Base-by-base conservation (phyloP, 805 yeast species). In the Ogataea corticis region DNA sequence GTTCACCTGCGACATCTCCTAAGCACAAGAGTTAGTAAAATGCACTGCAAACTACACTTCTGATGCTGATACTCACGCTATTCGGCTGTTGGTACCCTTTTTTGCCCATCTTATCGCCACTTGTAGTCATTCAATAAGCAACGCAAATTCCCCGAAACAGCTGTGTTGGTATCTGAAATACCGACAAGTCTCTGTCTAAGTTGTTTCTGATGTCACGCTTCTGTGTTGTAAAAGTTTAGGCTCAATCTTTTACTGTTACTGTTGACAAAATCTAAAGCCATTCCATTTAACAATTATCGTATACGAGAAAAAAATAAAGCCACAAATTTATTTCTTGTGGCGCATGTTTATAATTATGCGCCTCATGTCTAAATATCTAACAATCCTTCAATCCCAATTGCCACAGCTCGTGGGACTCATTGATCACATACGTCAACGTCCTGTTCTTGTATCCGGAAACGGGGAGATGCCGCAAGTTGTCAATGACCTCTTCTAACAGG, bases 381-480 rank as follows among this genome's bases (percentile, higher is more conserved):
- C 31, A 28, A 13, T n/a, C 14, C 11, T 28, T 28, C 31, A 28
- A n/a, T 7, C 31, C 13, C 33, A 61, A 42, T 9, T 49, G 51
- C 94, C 95, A 90, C 25, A 91, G 71, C 29, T 78, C 83, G 59
- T 89, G 96, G 46, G 80, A 79, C 56, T 87, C 96, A 9, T 92
- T 89, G 31, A 91, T 51, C 4, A 77, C 68, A 63, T 85, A 91
- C 0, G 83, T 73, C 28, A 92, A 63, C 0, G 82, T 83, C 47
- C 74, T 77, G 36, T 69, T 66, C 45, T 66, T 61, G 59, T 80
- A 85, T 12, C 91, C 92, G 17, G 76, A 75, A 2, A 71, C 59
- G 2, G 83, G 79, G 36, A 76, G 63, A 44, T 73, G 66, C 28
- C 70, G 66, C 48, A 94, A 67, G 46, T 82, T 82, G 28, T 87